Evolutionary conservation across 768 basidiomycete species (phyloP).

Genomic region (Suillus weaverae): DNA sequence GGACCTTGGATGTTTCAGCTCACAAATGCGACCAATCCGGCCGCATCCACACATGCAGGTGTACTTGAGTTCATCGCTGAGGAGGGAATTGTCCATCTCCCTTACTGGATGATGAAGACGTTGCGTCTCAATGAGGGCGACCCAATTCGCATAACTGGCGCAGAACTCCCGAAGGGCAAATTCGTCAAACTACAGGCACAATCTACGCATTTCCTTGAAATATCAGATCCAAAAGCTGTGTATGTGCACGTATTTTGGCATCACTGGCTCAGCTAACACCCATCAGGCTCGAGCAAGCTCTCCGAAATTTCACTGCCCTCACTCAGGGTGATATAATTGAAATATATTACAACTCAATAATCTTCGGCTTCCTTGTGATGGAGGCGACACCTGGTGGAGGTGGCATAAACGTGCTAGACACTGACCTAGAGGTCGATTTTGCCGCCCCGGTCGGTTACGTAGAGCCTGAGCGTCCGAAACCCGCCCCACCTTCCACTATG

Average conservation of each 20-base stretch:
- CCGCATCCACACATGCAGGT: conserved; percentile 90
- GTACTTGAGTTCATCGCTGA: conserved; percentile 99
- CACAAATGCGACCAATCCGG: conserved; percentile 82
- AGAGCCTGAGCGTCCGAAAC: conserved; percentile 86
- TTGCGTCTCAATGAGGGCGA: conserved; percentile 92
- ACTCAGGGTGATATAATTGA: conserved; percentile 98
- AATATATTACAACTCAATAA: conserved; percentile 94
- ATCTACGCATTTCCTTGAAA: conserved; percentile 90
- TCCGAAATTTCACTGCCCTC: conserved; percentile 89
- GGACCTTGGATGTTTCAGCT: conserved; percentile 96
- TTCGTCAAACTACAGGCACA: conserved; percentile 97
- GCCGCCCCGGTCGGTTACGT: conserved; percentile 91
- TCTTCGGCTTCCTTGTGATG: conserved; percentile 95
- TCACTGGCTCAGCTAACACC: neutral
- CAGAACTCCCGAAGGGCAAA: conserved; percentile 88
- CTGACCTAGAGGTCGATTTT: conserved; percentile 98
- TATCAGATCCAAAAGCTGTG: conserved; percentile 98
- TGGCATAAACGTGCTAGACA: conserved; percentile 90
- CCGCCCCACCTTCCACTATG: conserved; percentile 86
- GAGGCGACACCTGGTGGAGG: conserved; percentile 84
- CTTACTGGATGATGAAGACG: conserved; percentile 99
- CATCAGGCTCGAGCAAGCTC: conserved; percentile 85
- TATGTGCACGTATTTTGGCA: conserved; percentile 42
- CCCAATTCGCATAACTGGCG: conserved; percentile 88
- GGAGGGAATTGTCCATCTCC: conserved; percentile 92